These are phyloP conservation scores for Colletotrichum falcatum DNA, from an alignment of 2,329 filamentous ascomycete genomes.

Conservation along the genomic window DNA sequence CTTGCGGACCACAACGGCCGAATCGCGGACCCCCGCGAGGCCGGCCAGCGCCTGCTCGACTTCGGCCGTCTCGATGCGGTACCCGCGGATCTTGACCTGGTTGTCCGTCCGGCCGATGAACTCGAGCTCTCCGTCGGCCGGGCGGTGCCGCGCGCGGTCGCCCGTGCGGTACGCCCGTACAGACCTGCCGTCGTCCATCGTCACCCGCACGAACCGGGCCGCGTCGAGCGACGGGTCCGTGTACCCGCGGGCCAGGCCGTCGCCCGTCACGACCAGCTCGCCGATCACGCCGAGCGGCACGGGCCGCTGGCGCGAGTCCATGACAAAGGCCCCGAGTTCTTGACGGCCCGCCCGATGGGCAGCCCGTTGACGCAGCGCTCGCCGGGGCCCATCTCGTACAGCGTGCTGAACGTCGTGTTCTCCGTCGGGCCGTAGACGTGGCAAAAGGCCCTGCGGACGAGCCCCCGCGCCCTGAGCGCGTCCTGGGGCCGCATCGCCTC, in stretches of 20 bases:
- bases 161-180: constrained; percentile 46
- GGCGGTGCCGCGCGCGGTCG: constrained; percentile 37
- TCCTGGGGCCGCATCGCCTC: constrained; percentile 21
- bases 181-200: neutral
- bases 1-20: constrained; percentile 39
- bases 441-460: neutral
- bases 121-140: constrained; percentile 44
- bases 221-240: constrained; percentile 31
- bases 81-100: constrained; percentile 49
- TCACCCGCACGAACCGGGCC: constrained; percentile 41
- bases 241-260: constrained; percentile 45
- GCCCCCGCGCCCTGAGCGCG: constrained; percentile 14
- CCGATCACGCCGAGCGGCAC: constrained; percentile 46
- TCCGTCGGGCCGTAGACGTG: constrained; percentile 43
- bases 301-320: constrained; percentile 44
- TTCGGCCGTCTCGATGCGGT: constrained; percentile 47
- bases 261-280: constrained; percentile 47
- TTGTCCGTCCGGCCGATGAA: constrained; percentile 47
- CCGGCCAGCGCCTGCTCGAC: constrained; percentile 44
- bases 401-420: constrained; percentile 24
- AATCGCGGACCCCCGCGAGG: constrained; percentile 40
- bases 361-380: constrained; percentile 37
- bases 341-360: constrained; percentile 42
- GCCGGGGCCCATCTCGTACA: neutral
- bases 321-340: constrained; percentile 43